phyloP scores from a whole-genome alignment of 805 yeast species.

The Phaffomyces antillensis region DNA sequence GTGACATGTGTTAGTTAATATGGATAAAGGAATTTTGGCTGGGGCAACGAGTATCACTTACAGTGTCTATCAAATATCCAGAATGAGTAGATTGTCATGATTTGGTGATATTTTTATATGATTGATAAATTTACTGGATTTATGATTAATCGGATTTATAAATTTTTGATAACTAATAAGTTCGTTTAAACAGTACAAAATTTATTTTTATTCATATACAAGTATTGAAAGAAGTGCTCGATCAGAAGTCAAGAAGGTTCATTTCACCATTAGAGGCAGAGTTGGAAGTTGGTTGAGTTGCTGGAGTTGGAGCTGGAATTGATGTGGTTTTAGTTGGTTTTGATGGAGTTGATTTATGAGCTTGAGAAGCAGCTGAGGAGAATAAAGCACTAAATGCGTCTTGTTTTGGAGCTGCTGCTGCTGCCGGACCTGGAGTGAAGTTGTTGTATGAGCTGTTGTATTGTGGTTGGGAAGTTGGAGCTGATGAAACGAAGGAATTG shows the following conservation, averaged over 20 bases:
- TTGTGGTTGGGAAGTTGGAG: slow-evolving; percentile 6
- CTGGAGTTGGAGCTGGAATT: slow-evolving; percentile 1
- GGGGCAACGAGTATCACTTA: slow-evolving; percentile 19
- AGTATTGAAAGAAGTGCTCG: background rate
- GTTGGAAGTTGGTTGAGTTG: background rate
- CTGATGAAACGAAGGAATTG: slow-evolving; percentile 14
- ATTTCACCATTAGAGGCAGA: slow-evolving; percentile 8
- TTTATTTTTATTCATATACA: background rate
- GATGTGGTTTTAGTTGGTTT: background rate
- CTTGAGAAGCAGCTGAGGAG: slow-evolving; percentile 49
- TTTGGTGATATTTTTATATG: background rate
- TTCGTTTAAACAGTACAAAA: background rate
- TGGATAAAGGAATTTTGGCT: too few relatives aligned
- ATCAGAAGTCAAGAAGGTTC: slow-evolving; percentile 10
- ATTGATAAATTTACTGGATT: background rate
- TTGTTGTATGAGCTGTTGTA: slow-evolving; percentile 9
- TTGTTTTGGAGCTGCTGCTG: slow-evolving; percentile 34
- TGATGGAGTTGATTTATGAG: slow-evolving; percentile 10
- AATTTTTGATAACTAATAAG: background rate
- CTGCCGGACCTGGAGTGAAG: slow-evolving; percentile 30
- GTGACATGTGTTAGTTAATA: too few relatives aligned
- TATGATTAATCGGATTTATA: background rate
- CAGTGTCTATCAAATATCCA: slow-evolving; percentile 93
- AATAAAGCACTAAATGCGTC: slow-evolving; percentile 74
- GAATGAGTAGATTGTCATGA: slow-evolving; percentile 71